Evolutionary conservation across 768 basidiomycete genomes (phyloP), one percentile per base, ranked within the genome.

Genomic region (Coprinopsis strossmayeri): DNA sequence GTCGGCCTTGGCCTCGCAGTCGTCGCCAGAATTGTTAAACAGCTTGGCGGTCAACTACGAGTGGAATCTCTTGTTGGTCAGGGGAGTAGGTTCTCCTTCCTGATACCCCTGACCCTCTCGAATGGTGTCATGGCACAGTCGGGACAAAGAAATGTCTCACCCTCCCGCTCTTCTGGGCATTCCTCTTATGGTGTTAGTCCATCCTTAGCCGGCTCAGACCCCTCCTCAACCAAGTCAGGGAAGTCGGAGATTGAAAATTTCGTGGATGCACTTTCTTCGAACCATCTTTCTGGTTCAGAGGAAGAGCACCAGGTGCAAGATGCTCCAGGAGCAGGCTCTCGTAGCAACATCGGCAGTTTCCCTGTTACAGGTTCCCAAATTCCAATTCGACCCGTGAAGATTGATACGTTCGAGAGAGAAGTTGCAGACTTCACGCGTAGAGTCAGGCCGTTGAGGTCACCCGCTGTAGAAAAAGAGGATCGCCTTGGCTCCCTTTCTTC

Each of bases 21-120:
- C 4, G 88, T 91, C 10, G 85, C 86, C 0, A 73, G 87, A 13
- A 87, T 90, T 34, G 83, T 90, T 2, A 81, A 84, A 55, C 87
- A 87, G 52, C 72, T 90, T 1, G 82, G 80, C 0, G 89, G 88
- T 2, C 87, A 87, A 60, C 73, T 92, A 1, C 78, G 84, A 4
- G 87, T 88, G 2, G 84, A 89, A 49, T 89, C 86, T 0, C 73
- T 77, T 44, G 68, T 79, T n/a, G 72, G 69, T 38, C 63, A 74
- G 56, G 89, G 88, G 7, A 84, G 83, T 27, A 71, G 73, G 3
- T 90, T 91, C 67, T 86, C 82, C 1, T 82, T 84, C 64, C 64
- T 85, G 5, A 75, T 87, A 34, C 83, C 85, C 5, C 76, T 90
- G 53, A 64, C 74, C 1, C 59, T 83, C 2, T 63, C 67, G 10